Percentiles rank a stretch among this genome's conserved stretches.
phyloP scores from a whole-genome alignment of 2,329 filamentous ascomycete genomes.

The Aureobasidium lini region DNA sequence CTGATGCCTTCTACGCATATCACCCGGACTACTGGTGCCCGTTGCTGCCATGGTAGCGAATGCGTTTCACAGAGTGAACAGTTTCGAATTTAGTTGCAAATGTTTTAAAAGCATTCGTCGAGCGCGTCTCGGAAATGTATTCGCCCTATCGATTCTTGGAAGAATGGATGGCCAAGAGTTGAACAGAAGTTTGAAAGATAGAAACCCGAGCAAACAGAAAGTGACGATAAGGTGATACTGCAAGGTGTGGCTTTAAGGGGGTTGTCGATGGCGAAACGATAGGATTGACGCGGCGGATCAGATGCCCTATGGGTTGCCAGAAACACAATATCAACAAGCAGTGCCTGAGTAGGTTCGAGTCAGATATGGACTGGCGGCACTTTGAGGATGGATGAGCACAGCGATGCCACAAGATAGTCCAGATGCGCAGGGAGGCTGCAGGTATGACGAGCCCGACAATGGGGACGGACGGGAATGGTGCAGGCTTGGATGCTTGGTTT shows the following conservation, averaged over 20 bases:
- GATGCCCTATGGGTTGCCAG: not conserved
- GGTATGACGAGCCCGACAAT: not conserved
- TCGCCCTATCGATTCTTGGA: not conserved
- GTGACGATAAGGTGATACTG: not conserved
- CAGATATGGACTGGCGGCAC: not conserved
- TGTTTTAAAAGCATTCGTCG: not conserved
- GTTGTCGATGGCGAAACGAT: not conserved
- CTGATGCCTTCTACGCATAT: slow-evolving; percentile 33
- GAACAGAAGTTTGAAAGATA: not conserved
- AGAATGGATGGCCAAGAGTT: not conserved
- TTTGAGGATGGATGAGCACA: not conserved
- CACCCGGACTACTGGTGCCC: slow-evolving; percentile 25
- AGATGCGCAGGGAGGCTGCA: not conserved
- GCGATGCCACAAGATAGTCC: not conserved
- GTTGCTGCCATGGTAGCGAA: slow-evolving; percentile 11
- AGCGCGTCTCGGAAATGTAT: not conserved
- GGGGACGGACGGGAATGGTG: not conserved
- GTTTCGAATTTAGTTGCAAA: not conserved
- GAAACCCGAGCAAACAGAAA: not conserved
- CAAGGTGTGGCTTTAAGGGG: not conserved
- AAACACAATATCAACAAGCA: not conserved
- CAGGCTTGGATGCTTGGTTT: not conserved
- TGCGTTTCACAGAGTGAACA: not conserved
- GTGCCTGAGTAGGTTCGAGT: not conserved
- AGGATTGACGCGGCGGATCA: not conserved